These are phyloP conservation scores for Sarcodon aspratus DNA, from an alignment of 768 basidiomycete species.

Conservation along the genomic window DNA sequence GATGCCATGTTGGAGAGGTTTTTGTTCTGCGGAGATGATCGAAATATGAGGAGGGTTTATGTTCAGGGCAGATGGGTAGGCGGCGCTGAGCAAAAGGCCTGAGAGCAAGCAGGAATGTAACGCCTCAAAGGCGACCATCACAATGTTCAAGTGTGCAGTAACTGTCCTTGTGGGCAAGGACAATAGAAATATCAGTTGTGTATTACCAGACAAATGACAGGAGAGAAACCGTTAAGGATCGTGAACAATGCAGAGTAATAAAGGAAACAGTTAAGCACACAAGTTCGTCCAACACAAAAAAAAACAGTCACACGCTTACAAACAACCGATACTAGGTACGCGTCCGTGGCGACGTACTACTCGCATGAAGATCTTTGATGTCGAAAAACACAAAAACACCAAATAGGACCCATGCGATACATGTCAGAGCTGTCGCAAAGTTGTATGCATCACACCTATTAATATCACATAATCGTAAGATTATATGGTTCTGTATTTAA, in stretches of 20 bases:
- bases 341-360: constrained; percentile 54
- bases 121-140: too few species aligned
- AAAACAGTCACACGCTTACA: too few species aligned
- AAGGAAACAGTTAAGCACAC: too few species aligned
- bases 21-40: constrained; percentile 77
- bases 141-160: too few species aligned
- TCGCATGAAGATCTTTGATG: constrained; percentile 51
- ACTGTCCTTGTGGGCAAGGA: neutral
- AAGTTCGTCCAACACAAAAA: too few species aligned
- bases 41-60: constrained; percentile 74
- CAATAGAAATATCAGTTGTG: too few species aligned
- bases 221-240: too few species aligned
- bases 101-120: neutral
- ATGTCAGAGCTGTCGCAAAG: constrained; percentile 49
- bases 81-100: constrained; percentile 32
- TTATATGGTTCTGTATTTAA: neutral
- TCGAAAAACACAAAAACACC: constrained; percentile 49
- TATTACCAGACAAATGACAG: too few species aligned
- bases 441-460: constrained; percentile 68
- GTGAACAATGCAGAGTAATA: too few species aligned
- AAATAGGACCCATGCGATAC: constrained; percentile 44
- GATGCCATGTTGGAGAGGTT: constrained; percentile 68
- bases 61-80: constrained; percentile 77
- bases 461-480: constrained; percentile 2
- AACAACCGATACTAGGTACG: constrained; percentile 19